A percentile compares a stretch with the other conserved stretches of the same genome.
Conservation (phyloP, 2,329 filamentous ascomycete species). For the Colletotrichum tanaceti region DNA sequence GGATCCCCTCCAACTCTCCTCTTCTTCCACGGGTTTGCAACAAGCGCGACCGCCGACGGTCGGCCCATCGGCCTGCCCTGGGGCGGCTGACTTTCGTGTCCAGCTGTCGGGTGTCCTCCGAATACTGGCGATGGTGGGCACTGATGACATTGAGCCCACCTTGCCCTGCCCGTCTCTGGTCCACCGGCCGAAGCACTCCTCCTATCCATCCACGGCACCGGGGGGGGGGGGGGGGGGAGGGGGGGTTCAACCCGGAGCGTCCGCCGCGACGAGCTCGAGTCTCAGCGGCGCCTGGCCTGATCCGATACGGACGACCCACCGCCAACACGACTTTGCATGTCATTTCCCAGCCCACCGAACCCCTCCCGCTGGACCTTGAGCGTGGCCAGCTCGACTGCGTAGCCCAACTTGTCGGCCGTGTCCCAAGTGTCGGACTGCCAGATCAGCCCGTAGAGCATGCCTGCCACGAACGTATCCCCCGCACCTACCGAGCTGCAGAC, state of each 20-base stretch:
- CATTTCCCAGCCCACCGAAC: slow-evolving; percentile 64
- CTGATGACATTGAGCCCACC: slow-evolving; percentile 19
- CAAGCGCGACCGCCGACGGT: slow-evolving; percentile 23
- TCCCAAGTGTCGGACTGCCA: slow-evolving; percentile 63
- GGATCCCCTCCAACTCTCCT: slow-evolving; percentile 17
- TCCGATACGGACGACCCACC: slow-evolving; percentile 41
- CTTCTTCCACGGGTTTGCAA: slow-evolving; percentile 4
- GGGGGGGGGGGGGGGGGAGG: no score
- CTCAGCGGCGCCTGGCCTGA: slow-evolving; percentile 24
- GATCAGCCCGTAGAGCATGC: slow-evolving; percentile 72
- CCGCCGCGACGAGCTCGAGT: slow-evolving; percentile 17
- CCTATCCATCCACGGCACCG: slow-evolving; percentile 31
- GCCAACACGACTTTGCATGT: slow-evolving; percentile 42
- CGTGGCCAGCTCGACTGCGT: slow-evolving; percentile 75
- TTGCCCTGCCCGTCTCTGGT: slow-evolving; percentile 22
- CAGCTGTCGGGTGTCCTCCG: slow-evolving; percentile 10
- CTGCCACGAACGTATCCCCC: slow-evolving; percentile 81
- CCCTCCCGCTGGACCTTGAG: slow-evolving; percentile 76
- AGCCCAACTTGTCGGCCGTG: slow-evolving; percentile 61
- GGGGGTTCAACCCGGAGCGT: slow-evolving; percentile 25
- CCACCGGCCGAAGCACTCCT: slow-evolving; percentile 30
- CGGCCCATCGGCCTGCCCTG: slow-evolving; percentile 17
- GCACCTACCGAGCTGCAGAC: slow-evolving; percentile 73
- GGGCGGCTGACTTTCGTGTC: no score
- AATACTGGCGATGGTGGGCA: slow-evolving; percentile 32